phyloP scores from a whole-genome alignment of 2,329 filamentous ascomycete genomes.

The Pseudocercospora macadamiae region DNA sequence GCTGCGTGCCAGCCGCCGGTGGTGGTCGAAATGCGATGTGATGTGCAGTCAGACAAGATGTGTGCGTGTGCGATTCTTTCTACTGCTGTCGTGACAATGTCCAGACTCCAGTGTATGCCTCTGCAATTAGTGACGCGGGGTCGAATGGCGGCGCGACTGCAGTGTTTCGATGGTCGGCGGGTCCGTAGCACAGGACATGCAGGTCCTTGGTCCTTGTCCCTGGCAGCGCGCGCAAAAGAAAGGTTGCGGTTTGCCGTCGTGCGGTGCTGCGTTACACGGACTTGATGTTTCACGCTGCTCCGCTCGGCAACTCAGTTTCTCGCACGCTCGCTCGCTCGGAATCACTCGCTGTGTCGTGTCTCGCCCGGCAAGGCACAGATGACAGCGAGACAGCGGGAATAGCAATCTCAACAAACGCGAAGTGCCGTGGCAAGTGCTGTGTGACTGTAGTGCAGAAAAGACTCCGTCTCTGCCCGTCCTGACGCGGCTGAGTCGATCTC shows the following conservation, averaged over 20 bases:
- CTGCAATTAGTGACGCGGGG: background rate
- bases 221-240: background rate
- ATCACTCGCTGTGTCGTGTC: background rate
- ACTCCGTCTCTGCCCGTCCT: background rate
- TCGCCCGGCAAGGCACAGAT: conserved; percentile 1
- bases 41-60: no score
- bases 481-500: conserved; percentile 1
- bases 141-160: background rate
- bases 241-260: background rate
- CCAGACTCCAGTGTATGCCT: no score
- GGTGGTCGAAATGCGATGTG: no score
- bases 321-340: background rate
- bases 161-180: background rate
- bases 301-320: background rate
- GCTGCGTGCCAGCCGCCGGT: conserved; percentile 15
- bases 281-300: background rate
- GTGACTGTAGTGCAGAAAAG: background rate
- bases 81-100: no score
- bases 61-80: no score
- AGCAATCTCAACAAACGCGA: background rate
- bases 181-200: conserved; percentile 7
- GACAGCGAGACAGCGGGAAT: background rate
- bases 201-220: conserved; percentile 3
- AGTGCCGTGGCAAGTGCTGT: background rate
- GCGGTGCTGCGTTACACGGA: background rate